Evolutionary conservation across 495 filamentous ascomycete genomes (phyloP).

Genomic region (Aspergillus homomorphus): DNA sequence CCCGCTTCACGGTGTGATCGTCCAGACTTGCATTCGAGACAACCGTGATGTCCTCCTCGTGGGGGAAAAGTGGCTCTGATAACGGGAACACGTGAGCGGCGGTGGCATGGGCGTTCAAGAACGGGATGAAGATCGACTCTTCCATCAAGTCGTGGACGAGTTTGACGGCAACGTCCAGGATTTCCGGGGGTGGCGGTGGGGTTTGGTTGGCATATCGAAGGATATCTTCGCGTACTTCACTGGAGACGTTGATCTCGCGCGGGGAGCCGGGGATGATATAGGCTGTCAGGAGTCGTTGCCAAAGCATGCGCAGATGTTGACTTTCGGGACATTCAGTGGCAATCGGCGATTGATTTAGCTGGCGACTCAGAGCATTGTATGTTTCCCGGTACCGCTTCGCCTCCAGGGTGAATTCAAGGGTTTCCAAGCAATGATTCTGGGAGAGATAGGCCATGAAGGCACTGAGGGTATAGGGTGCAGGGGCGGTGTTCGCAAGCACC

Average conservation of each 20-base stretch:
- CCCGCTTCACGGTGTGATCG: conserved; percentile 30
- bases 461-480: conserved; percentile 85
- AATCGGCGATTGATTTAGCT: conserved; percentile 40
- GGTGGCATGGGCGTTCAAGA: conserved; percentile 39
- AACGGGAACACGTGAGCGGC: conserved; percentile 32
- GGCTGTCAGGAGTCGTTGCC: conserved; percentile 55
- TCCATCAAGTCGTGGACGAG: conserved; percentile 97
- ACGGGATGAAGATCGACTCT: conserved; percentile 69
- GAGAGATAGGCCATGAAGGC: conserved; percentile 98
- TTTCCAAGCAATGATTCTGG: conserved; percentile 96
- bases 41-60: conserved; percentile 35
- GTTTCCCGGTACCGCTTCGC: conserved; percentile 83
- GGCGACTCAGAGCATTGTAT: conserved; percentile 55
- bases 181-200: conserved; percentile 72
- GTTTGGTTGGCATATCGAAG: conserved; percentile 58
- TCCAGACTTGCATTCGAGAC: conserved; percentile 32
- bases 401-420: conserved; percentile 95
- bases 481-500: conserved; percentile 81
- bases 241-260: conserved; percentile 89
- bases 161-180: conserved; percentile 81
- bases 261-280: conserved; percentile 64
- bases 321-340: conserved; percentile 53
- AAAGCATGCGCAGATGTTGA: conserved; percentile 72
- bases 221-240: conserved; percentile 76
- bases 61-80: conserved; percentile 28